phyloP scores from a whole-genome alignment of 768 basidiomycete species.

The Gelatoporia subvermispora region DNA sequence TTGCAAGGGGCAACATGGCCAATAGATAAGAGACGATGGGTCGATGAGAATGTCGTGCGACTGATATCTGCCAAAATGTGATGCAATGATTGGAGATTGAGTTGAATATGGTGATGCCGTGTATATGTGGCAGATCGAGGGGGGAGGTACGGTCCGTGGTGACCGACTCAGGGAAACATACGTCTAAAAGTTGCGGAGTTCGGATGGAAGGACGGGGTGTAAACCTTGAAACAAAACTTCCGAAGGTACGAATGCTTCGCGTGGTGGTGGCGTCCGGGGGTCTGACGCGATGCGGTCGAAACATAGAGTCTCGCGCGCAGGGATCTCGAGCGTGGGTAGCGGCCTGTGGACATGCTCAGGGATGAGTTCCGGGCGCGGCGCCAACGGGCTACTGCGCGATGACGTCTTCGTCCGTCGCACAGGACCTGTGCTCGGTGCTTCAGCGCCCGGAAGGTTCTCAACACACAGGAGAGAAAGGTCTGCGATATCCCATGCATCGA shows the following conservation, averaged over 20 bases:
- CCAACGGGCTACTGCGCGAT: conserved; percentile 44
- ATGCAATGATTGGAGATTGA: not conserved
- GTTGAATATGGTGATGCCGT: conserved; percentile 15
- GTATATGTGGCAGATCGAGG: conserved; percentile 15
- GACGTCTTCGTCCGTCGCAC: conserved; percentile 56
- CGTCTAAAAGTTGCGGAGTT: conserved; percentile 9
- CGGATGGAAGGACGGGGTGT: conserved; percentile 14
- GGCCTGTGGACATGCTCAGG: not conserved
- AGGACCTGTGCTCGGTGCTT: conserved; percentile 40
- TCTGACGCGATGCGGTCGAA: conserved; percentile 2
- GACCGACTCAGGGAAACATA: not conserved
- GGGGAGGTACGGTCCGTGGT: not conserved
- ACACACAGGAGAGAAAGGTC: conserved; percentile 54
- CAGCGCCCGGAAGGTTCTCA: conserved; percentile 17
- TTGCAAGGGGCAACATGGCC: no score
- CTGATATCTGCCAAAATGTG: not conserved
- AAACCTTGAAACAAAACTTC: conserved; percentile 15
- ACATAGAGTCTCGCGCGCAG: not conserved
- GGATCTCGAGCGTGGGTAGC: conserved; percentile 1
- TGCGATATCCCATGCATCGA: conserved; percentile 51
- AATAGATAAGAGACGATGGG: no score
- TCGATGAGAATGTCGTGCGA: conserved; percentile 7
- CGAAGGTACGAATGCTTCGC: conserved; percentile 6
- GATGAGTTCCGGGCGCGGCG: conserved; percentile 9
- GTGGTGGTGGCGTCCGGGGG: conserved; percentile 13